phyloP scores from a whole-genome alignment of 306 rosid species.

The Prunus salicina region DNA sequence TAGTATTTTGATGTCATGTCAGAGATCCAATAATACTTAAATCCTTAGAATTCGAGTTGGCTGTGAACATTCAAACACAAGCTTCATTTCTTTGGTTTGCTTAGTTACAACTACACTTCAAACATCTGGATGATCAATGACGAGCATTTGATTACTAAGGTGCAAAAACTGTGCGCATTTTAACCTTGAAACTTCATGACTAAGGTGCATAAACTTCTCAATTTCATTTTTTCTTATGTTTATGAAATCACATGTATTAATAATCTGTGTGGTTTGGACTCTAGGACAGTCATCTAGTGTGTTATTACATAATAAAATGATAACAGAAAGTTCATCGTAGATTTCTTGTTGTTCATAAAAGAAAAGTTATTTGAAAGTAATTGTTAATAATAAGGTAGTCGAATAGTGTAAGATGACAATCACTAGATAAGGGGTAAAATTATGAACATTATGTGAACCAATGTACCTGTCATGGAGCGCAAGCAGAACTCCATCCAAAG shows the following conservation, averaged over 20 bases:
- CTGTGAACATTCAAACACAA: neutral
- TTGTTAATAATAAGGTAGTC: neutral
- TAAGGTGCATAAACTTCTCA: neutral
- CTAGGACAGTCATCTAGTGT: neutral
- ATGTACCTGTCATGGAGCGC: constrained; percentile 89
- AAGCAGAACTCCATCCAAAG: constrained; percentile 73
- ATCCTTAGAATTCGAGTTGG: constrained; percentile 6
- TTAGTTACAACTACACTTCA: neutral
- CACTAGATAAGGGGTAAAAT: neutral
- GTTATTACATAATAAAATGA: neutral
- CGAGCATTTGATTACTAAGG: neutral
- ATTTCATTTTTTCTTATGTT: neutral
- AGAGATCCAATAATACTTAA: neutral
- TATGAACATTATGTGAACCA: neutral
- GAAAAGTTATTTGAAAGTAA: neutral
- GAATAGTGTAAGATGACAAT: neutral
- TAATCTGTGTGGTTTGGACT: neutral
- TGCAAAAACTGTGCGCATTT: neutral
- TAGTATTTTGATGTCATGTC: neutral
- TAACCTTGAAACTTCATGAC: too few relatives aligned
- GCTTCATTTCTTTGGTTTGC: neutral
- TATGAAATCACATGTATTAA: neutral
- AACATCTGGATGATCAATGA: neutral
- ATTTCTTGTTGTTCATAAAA: neutral
- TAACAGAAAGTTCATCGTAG: neutral